Percentiles rank a stretch among this genome's conserved stretches.
phyloP scores from a whole-genome alignment of 2,329 filamentous ascomycete species.

The Aspergillus ruber region DNA sequence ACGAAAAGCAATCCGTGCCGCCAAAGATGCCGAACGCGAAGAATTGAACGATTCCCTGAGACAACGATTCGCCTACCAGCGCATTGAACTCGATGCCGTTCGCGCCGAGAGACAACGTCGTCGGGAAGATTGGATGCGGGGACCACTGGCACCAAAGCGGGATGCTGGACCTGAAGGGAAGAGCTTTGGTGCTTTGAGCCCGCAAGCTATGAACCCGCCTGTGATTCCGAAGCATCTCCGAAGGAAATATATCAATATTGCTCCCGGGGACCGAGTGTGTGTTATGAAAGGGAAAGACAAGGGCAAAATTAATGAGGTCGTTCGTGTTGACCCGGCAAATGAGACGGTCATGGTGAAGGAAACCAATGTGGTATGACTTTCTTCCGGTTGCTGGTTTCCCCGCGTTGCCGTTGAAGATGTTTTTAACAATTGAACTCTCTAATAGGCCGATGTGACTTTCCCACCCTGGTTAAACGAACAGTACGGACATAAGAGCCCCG shows the following conservation, averaged over 20 bases:
- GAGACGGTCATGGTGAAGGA: conserved; percentile 58
- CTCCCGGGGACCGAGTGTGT: conserved; percentile 70
- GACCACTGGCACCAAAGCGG: conserved; percentile 68
- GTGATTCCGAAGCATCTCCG: conserved; percentile 34
- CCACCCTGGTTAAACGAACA: conserved; percentile 31
- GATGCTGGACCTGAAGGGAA: conserved; percentile 57
- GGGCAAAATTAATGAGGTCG: conserved; percentile 75
- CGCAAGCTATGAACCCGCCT: conserved; percentile 30
- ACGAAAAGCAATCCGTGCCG: conserved; percentile 39
- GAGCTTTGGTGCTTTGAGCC: conserved; percentile 53
- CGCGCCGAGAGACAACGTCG: conserved; percentile 51
- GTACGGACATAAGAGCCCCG: conserved; percentile 34
- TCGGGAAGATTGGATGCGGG: conserved; percentile 71
- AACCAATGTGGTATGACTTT: conserved; percentile 52
- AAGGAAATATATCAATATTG: conserved; percentile 54
- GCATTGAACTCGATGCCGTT: conserved; percentile 31
- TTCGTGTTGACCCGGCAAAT: conserved; percentile 46
- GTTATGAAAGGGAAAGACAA: conserved; percentile 70
- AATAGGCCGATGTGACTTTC: conserved; percentile 37
- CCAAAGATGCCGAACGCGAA: conserved; percentile 35
- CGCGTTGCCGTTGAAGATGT: neutral
- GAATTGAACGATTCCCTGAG: conserved; percentile 25
- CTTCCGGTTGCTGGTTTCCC: neutral
- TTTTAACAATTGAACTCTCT: neutral
- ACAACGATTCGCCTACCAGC: conserved; percentile 25